phyloP scores from a whole-genome alignment of 495 filamentous ascomycete genomes.

The Aspergillus baeticus region DNA sequence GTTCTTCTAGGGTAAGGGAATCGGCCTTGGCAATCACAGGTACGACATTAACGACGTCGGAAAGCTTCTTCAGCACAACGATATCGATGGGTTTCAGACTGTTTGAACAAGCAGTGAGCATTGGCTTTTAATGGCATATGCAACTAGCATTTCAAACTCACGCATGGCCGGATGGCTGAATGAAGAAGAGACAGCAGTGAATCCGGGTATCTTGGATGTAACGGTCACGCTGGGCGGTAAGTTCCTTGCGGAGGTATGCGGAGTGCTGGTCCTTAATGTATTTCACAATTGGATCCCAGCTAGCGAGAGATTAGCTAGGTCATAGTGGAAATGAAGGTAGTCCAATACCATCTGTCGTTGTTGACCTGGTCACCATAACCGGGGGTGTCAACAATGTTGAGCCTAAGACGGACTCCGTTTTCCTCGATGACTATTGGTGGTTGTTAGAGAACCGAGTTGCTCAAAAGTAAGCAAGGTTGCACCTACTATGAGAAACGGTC shows the following conservation, averaged over 20 bases:
- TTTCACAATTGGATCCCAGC: slow-evolving; percentile 95
- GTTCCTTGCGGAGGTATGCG: slow-evolving; percentile 98
- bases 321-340: slow-evolving; percentile 2
- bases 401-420: slow-evolving; percentile 76
- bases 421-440: slow-evolving; percentile 80
- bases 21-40: slow-evolving; percentile 99
- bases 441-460: not conserved
- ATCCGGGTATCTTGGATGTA: slow-evolving; percentile 99
- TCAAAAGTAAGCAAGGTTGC: slow-evolving; percentile 11
- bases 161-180: slow-evolving; percentile 96
- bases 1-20: slow-evolving; percentile 93
- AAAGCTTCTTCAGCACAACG: slow-evolving; percentile 97
- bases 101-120: slow-evolving; percentile 12
- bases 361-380: slow-evolving; percentile 82
- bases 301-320: slow-evolving; percentile 34
- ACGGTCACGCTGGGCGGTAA: slow-evolving; percentile 98
- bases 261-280: slow-evolving; percentile 99
- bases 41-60: slow-evolving; percentile 98
- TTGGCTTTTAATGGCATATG: not conserved
- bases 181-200: slow-evolving; percentile 99
- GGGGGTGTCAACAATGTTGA: slow-evolving; percentile 80
- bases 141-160: slow-evolving; percentile 35
- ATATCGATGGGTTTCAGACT: slow-evolving; percentile 97
- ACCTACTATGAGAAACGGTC: slow-evolving; percentile 84
- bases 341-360: slow-evolving; percentile 69